Percentiles rank a stretch among this genome's conserved stretches.
Conservation (phyloP, 2,329 filamentous ascomycete species). For the Colletotrichum somersetense region DNA sequence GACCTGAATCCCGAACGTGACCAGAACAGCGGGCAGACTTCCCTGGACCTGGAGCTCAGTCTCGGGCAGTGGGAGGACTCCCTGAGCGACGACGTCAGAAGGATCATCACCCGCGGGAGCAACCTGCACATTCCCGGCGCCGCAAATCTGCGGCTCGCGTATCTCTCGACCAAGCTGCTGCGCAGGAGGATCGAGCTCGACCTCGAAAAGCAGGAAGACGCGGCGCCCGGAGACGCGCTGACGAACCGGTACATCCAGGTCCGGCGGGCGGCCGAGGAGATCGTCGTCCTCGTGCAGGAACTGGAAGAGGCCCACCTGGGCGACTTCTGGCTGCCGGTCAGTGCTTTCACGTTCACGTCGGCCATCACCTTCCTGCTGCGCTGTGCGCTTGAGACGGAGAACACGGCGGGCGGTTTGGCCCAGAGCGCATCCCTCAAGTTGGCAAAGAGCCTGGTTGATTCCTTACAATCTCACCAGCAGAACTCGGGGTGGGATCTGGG, state of each 20-base stretch:
- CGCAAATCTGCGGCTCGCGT: slow-evolving; percentile 64
- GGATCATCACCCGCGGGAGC: slow-evolving; percentile 57
- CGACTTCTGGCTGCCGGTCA: slow-evolving; percentile 65
- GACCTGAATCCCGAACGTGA: slow-evolving; percentile 35
- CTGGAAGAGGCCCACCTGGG: slow-evolving; percentile 57
- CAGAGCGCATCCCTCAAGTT: slow-evolving; percentile 57
- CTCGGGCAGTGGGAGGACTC: slow-evolving; percentile 61
- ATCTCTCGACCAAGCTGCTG: slow-evolving; percentile 61
- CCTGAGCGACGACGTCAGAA: slow-evolving; percentile 53
- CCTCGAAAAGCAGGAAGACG: slow-evolving; percentile 49
- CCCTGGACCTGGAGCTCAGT: slow-evolving; percentile 52
- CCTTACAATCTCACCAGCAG: slow-evolving; percentile 54
- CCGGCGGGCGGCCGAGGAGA: slow-evolving; percentile 61
- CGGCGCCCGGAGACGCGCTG: slow-evolving; percentile 14
- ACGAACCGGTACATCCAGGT: slow-evolving; percentile 54
- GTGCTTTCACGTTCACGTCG: slow-evolving; percentile 61
- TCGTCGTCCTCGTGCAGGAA: slow-evolving; percentile 61
- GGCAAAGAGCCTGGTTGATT: slow-evolving; percentile 57
- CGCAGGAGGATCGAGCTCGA: slow-evolving; percentile 62
- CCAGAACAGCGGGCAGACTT: slow-evolving; percentile 34
- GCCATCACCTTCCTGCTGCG: slow-evolving; percentile 64
- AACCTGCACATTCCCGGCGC: slow-evolving; percentile 58
- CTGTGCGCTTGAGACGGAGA: slow-evolving; percentile 60
- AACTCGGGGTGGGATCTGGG: slow-evolving; percentile 62
- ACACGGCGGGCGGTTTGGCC: slow-evolving; percentile 50